Evolutionary conservation across 306 rosid species (phyloP).

Genomic region (Boehmeria nivea): DNA sequence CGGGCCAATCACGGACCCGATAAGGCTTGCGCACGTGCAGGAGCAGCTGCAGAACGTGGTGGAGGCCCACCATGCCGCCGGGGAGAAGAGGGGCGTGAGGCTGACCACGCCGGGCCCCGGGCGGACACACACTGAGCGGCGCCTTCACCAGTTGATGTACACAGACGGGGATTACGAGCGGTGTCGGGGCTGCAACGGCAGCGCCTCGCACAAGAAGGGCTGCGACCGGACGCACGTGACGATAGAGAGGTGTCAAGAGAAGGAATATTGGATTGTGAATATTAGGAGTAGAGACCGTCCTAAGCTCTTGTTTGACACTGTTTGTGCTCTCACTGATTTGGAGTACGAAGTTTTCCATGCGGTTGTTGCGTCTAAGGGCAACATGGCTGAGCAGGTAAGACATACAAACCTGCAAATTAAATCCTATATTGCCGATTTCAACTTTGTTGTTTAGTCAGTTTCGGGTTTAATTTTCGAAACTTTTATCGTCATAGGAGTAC

Average conservation of each 20-base stretch:
- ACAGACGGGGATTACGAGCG: conserved; percentile 56
- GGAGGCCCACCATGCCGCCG: conserved; percentile 48
- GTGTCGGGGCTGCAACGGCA: conserved; percentile 42
- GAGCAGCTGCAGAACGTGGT: conserved; percentile 57
- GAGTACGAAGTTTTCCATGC: conserved; percentile 79
- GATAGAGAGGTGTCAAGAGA: conserved; percentile 53
- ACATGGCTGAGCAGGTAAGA: conserved; percentile 76
- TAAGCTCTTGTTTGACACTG: conserved; percentile 72
- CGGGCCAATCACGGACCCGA: conserved; percentile 54
- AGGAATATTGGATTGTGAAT: conserved; percentile 59
- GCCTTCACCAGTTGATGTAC: conserved; percentile 87
- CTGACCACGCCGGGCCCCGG: conserved; percentile 35
- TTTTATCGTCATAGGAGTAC: conserved; percentile 54
- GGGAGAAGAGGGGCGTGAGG: conserved; percentile 51
- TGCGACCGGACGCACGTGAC: conserved; percentile 70
- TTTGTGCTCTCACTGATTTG: conserved; percentile 72
- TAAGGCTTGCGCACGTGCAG: conserved; percentile 41
- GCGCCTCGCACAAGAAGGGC: conserved; percentile 41
- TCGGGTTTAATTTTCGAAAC: too few relatives aligned
- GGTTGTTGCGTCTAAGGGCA: conserved; percentile 55
- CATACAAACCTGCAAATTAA: too few relatives aligned
- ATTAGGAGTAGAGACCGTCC: conserved; percentile 68
- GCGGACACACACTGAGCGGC: conserved; percentile 58
- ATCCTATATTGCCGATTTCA: too few relatives aligned
- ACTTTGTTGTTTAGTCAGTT: too few relatives aligned